These are phyloP conservation scores for Leccinum imitatum DNA, from an alignment of 768 basidiomycete genomes.

Conservation along the genomic window DNA sequence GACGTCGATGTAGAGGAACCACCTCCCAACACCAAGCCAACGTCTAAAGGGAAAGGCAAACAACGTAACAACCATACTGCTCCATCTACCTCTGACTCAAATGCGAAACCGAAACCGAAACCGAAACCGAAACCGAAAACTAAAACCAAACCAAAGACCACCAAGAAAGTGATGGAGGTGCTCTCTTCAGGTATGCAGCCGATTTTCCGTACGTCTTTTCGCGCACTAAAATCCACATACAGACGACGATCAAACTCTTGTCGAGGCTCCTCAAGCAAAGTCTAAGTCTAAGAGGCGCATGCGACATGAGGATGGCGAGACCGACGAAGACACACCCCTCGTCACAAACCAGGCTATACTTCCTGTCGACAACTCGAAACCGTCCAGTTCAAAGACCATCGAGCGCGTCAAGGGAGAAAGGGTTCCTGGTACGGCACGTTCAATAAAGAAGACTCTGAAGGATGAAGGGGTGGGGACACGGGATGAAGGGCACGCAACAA, in stretches of 20 bases:
- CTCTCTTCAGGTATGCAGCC: slow-evolving; percentile 16
- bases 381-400: not conserved
- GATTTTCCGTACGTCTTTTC: not conserved
- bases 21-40: slow-evolving; percentile 1
- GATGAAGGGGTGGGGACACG: not conserved
- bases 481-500: not conserved
- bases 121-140: too few species aligned
- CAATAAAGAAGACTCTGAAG: slow-evolving; percentile 1
- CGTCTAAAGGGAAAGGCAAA: slow-evolving; percentile 14
- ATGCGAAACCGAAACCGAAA: too few species aligned
- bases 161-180: slow-evolving; percentile 7
- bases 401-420: not conserved
- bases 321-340: slow-evolving; percentile 2
- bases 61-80: not conserved
- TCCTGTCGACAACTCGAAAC: not conserved
- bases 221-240: not conserved
- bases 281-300: not conserved
- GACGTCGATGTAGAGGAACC: slow-evolving; percentile 6
- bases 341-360: not conserved
- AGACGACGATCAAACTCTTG: slow-evolving; percentile 32
- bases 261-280: slow-evolving; percentile 20
- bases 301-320: slow-evolving; percentile 1
- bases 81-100: too few species aligned
- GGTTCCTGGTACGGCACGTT: not conserved
- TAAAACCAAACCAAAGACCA: not conserved